These are phyloP conservation scores for Rhizoctonia solani DNA, from an alignment of 1,284 basidiomycete species.

Conservation along the genomic window DNA sequence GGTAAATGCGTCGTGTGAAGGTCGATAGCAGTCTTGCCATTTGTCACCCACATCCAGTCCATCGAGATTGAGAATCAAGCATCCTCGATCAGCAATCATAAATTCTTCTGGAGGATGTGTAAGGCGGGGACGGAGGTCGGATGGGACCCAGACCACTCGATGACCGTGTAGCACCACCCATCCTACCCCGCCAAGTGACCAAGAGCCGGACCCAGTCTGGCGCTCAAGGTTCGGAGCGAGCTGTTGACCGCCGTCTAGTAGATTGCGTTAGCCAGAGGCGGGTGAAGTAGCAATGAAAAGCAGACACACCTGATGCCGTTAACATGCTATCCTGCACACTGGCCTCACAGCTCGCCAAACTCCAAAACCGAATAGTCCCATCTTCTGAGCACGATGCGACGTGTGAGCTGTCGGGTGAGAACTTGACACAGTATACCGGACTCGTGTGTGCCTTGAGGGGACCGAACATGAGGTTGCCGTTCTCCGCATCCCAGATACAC, in stretches of 20 bases:
- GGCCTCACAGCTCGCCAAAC: slow-evolving; percentile 1
- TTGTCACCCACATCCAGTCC: no score
- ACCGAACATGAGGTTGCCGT: neutral
- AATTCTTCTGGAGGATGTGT: no score
- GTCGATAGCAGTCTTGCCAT: no score
- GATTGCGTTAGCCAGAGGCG: no score
- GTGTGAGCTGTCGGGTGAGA: neutral
- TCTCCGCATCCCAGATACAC: neutral
- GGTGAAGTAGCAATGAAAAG: no score
- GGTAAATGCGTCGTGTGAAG: no score
- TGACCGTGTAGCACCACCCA: neutral
- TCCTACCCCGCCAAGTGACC: neutral
- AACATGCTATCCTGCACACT: neutral
- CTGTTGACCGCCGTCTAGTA: neutral
- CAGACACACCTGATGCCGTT: no score
- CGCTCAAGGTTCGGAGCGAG: no score
- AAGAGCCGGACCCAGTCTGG: no score
- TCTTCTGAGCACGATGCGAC: neutral
- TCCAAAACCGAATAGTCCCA: neutral
- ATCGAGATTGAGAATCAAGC: no score
- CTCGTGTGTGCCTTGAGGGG: neutral
- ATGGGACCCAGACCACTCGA: neutral
- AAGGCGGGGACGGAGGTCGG: neutral
- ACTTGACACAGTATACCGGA: neutral
- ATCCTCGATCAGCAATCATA: no score